Conservation (phyloP, 148 eudicot genomes). For the Beta vulgaris region DNA sequence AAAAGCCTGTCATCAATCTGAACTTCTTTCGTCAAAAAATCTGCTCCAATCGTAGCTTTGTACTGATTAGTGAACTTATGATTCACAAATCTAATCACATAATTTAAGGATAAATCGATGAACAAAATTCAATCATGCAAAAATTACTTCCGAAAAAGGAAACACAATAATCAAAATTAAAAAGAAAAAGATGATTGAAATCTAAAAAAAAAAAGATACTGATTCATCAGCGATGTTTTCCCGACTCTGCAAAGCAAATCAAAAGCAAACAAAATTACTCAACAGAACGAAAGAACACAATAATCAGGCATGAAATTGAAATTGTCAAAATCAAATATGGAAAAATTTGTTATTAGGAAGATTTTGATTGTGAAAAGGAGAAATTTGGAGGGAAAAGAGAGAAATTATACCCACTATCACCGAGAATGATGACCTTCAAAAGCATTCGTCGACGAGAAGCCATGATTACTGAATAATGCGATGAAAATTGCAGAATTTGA, state of each 20-base stretch:
- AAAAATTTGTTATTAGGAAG: not conserved
- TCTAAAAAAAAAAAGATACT: constrained; percentile 42
- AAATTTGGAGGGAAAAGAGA: not conserved
- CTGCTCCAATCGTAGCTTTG: constrained; percentile 84
- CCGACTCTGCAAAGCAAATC: constrained; percentile 52
- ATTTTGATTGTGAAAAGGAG: not conserved
- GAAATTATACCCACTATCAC: constrained; percentile 65
- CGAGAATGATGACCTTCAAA: constrained; percentile 79
- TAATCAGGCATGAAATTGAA: constrained; percentile 9
- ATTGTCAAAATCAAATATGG: not conserved
- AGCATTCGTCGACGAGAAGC: constrained; percentile 68
- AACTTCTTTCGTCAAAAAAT: constrained; percentile 76
- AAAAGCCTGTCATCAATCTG: constrained; percentile 72
- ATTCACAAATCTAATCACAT: constrained; percentile 56
- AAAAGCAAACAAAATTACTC: not conserved
- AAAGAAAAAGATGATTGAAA: not conserved
- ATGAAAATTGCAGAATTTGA: not conserved
- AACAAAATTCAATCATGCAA: not conserved
- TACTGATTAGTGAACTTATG: constrained; percentile 73
- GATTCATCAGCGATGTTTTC: constrained; percentile 87
- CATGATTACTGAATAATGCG: constrained; percentile 28
- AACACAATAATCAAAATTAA: not conserved
- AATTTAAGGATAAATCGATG: constrained; percentile 26
- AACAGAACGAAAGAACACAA: not conserved
- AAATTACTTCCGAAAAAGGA: not conserved